Base-by-base conservation (phyloP, 1,284 basidiomycete genomes). In the Ustilago bromivora region DNA sequence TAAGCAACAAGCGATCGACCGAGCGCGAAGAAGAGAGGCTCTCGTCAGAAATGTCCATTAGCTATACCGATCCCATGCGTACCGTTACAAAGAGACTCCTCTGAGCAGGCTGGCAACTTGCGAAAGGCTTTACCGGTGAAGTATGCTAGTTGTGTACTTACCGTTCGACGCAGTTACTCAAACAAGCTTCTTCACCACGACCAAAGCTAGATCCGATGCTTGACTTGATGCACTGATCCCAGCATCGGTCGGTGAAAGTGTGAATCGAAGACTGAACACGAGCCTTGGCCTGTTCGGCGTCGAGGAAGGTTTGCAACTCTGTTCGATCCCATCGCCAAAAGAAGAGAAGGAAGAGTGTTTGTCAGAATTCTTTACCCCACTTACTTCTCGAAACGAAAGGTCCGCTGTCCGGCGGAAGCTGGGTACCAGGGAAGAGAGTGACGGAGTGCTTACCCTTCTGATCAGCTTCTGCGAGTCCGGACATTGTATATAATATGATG, bases 271-370 rank as follows among this genome's bases (percentile, higher is more conserved):
- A 88, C 84, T 96, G 92, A 43, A 96, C 85, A 76, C 91, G 90
- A 52, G 93, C 92, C 88, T 94, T 92, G 10, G 92, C 91, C 87
- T 96, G 94, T 87, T 97, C 93, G 76, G 91, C 91, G 82, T 95
- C 94, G 68, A 98, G 88, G 88, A 96, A 96, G 36, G 89, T 86
- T 61, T 91, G 88, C 65, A 98, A 90, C 87, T 98, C 96, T 78
- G 57, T 54, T 23, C 43, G 40, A 15, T 41, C 7, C 40, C 43
- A 19, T 28, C 12, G 35, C 57, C 10, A 41, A 17, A 34, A 8
- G 28, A n/a, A 11, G n/a, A 15, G 11, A 34, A 59, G 31, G 23
- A 52, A 51, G 23, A 7, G 12, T 51, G 7, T 28, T 13, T 51
- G 31, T 51, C 49, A 51, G 49, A 31, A 19, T 11, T 19, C 5